Conservation (phyloP, 768 basidiomycete genomes). For the Mycena olivaceomarginata region DNA sequence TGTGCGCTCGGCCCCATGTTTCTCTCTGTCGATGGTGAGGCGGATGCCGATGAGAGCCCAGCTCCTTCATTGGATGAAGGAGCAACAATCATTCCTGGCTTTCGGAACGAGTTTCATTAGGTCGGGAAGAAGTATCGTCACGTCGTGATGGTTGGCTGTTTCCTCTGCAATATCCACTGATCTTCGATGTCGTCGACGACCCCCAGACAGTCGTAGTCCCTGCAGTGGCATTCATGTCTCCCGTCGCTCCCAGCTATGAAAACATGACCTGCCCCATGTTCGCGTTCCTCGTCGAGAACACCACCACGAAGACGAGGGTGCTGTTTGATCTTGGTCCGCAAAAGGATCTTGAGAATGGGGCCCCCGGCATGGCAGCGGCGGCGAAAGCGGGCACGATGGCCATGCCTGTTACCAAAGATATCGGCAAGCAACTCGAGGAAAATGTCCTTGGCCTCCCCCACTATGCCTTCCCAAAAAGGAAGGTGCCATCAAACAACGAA, state of each 20-base stretch:
- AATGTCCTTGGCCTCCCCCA: no score
- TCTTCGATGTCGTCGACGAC: neutral
- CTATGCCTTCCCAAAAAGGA: no score
- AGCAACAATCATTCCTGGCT: no score
- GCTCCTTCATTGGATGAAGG: neutral
- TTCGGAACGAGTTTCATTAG: no score
- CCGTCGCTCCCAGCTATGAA: neutral
- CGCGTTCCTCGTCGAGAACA: neutral
- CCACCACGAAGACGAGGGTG: neutral
- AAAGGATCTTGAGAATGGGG: neutral
- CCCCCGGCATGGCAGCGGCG: neutral
- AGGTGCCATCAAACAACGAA: no score
- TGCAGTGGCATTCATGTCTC: neutral
- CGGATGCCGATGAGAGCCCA: neutral
- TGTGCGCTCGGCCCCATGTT: neutral
- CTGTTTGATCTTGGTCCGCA: neutral
- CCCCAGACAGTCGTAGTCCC: neutral
- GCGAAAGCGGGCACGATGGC: neutral
- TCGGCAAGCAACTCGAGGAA: slow-evolving; percentile 27
- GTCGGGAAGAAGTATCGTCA: no score
- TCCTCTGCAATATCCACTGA: neutral
- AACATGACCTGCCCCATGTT: neutral
- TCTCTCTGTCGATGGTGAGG: neutral
- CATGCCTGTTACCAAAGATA: slow-evolving; percentile 29
- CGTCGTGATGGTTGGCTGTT: no score